Evolutionary conservation across 164 flowering plant species (phyloP), one percentile per base, ranked within the genome.

Genomic region (Tinospora cordifolia): DNA sequence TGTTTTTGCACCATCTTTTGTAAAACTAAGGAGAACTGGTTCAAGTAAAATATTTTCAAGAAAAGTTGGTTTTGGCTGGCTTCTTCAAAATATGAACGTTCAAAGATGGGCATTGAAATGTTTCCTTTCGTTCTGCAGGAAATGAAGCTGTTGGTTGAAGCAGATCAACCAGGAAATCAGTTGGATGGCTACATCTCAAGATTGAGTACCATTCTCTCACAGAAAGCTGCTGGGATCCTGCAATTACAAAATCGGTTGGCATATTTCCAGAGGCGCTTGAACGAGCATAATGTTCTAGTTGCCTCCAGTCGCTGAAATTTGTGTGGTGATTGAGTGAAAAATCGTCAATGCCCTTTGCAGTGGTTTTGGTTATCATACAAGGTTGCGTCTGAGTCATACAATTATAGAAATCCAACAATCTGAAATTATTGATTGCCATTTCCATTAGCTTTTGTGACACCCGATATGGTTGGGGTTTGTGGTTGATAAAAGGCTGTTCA

Each of bases 101-200:
- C 13, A 66, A 8, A 10, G 17, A 30, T 26, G 2, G 1, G 54
- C 10, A 21, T 21, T 78, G 13, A 51, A 36, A 27, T 59, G 30
- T 51, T 34, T 68, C 8, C 24, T 44, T 58, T 11, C 36, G 51
- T 38, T 57, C 10, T 76, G 66, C 86, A 88, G 96, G 93, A 90
- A 78, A 87, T 89, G 92, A 81, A 85, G 67, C 78, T 92, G 58
- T 79, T 92, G 75, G 85, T 78, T 46, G 84, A 85, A 70, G 89
- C 86, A 63, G 93, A 90, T 73, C 85, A 86, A 71, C 96, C 93
- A 1, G 96, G 90, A 8, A 90, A 85, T 72, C 90, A 87, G 74
- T 76, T 88, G 66, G 90, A 88, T 69, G 85, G 83, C 68, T 90
- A 90, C 69, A 62, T 90, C 59, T 78, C 80, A 14, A 86, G 75